phyloP scores from a whole-genome alignment of 202 grass and related monocot species.

The Setaria italica region DNA sequence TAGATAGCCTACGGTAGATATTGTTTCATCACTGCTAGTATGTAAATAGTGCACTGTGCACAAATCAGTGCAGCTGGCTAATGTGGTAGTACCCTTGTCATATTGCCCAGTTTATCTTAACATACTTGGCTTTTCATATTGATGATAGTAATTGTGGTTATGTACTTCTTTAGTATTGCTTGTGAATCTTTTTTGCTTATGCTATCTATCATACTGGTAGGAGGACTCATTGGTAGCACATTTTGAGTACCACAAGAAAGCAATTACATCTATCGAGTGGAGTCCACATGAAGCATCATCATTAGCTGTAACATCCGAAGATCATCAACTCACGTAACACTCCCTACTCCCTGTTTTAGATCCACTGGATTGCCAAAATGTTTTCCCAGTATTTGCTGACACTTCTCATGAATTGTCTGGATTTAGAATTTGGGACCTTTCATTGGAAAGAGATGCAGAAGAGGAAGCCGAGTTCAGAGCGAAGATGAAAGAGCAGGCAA shows the following conservation, averaged over 20 bases:
- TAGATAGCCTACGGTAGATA: not conserved
- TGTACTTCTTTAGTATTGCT: not conserved
- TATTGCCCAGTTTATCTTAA: slow-evolving; percentile 12
- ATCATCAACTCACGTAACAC: slow-evolving; percentile 86
- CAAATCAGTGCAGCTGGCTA: not conserved
- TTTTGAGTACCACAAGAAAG: slow-evolving; percentile 88
- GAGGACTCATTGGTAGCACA: slow-evolving; percentile 63
- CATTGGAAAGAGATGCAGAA: slow-evolving; percentile 85
- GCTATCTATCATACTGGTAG: slow-evolving; percentile 44
- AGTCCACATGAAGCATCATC: slow-evolving; percentile 93
- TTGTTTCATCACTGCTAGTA: slow-evolving; percentile 12
- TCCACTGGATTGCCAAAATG: not conserved
- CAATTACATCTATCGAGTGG: slow-evolving; percentile 94
- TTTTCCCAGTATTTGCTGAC: not conserved
- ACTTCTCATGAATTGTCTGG: slow-evolving; percentile 13
- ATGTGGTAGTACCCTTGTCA: not conserved
- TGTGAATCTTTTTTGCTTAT: not conserved
- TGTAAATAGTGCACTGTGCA: not conserved
- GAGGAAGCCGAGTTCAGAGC: slow-evolving; percentile 91
- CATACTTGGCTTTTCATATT: not conserved
- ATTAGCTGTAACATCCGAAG: slow-evolving; percentile 81
- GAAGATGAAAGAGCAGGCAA: slow-evolving; percentile 82
- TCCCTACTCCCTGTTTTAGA: slow-evolving; percentile 13
- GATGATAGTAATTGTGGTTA: too few species aligned
- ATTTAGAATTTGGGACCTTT: slow-evolving; percentile 89